A percentile compares a stretch with the other conserved stretches of the same genome.
Conservation (phyloP, 2,329 filamentous ascomycete species). For the Plectosphaerella sp. region DNA sequence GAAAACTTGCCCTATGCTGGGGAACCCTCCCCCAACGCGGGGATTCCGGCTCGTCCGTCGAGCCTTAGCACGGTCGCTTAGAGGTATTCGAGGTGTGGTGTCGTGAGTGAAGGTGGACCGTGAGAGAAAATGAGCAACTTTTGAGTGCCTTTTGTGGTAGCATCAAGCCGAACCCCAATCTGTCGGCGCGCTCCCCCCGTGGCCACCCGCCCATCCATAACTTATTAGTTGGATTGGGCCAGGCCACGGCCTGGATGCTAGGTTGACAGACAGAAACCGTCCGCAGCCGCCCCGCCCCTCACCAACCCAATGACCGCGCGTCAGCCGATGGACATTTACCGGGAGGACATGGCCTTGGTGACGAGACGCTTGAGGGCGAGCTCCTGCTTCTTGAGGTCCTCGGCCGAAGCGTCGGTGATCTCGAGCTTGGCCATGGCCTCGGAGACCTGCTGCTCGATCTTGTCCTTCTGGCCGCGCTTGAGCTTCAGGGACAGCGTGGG, state of each 20-base stretch:
- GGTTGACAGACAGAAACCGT: conserved; percentile 6
- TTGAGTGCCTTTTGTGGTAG: conserved; percentile 9
- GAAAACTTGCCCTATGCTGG: conserved; percentile 9
- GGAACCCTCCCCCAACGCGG: conserved; percentile 10
- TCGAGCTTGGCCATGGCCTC: conserved; percentile 98
- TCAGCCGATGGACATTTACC: conserved; percentile 49
- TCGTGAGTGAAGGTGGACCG: conserved; percentile 5
- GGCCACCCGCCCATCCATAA: neutral
- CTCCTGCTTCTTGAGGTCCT: conserved; percentile 99
- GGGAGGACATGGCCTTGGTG: conserved; percentile 95
- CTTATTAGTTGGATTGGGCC: neutral
- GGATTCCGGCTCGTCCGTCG: conserved; percentile 9
- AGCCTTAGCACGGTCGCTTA: conserved; percentile 6
- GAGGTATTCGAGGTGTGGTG: conserved; percentile 8
- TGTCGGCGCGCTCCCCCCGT: neutral
- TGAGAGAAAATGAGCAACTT: conserved; percentile 13
- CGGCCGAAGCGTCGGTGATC: conserved; percentile 83
- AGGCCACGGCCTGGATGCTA: conserved; percentile 4
- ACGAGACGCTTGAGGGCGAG: conserved; percentile 94
- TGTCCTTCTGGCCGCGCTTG: conserved; percentile 99
- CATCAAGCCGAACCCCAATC: too few species aligned
- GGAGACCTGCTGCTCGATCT: conserved; percentile 95
- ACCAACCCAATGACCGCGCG: neutral
- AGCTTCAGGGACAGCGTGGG: conserved; percentile 93
- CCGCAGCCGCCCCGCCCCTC: conserved; percentile 1